Evolutionary conservation across 2,329 filamentous ascomycete species (phyloP).

Genomic region (Tolypocladium amazonense): DNA sequence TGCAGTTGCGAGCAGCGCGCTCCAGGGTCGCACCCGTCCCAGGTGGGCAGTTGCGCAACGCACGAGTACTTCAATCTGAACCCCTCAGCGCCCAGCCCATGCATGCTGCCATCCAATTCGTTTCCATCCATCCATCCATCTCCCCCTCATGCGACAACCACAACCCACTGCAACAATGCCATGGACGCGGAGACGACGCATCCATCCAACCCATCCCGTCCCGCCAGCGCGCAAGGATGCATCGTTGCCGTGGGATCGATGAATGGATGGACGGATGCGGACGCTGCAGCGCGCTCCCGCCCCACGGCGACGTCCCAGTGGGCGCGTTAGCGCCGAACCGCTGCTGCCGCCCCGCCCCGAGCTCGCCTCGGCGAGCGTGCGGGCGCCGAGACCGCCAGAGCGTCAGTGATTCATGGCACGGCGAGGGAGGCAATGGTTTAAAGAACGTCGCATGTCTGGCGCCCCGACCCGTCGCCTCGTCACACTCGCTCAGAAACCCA

Average conservation of each 20-base stretch:
- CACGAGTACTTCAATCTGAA: neutral
- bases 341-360: neutral
- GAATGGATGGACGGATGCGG: neutral
- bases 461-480: neutral
- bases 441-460: neutral
- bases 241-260: neutral
- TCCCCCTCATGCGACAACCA: neutral
- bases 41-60: neutral
- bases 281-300: neutral
- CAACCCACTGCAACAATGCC: neutral
- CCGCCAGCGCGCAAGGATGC: neutral
- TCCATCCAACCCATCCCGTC: neutral
- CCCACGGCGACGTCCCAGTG: neutral
- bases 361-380: neutral
- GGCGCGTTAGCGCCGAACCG: neutral
- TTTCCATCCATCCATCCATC: too few relatives aligned
- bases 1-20: neutral
- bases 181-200: neutral
- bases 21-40: neutral
- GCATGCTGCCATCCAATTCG: neutral
- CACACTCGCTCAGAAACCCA: neutral
- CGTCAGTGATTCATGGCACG: neutral
- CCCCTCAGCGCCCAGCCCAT: neutral
- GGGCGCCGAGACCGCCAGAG: constrained; percentile 1
- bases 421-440: neutral